These are phyloP conservation scores for Taxillus chinensis DNA, from an alignment of 164 flowering plant species.

Conservation along the genomic window DNA sequence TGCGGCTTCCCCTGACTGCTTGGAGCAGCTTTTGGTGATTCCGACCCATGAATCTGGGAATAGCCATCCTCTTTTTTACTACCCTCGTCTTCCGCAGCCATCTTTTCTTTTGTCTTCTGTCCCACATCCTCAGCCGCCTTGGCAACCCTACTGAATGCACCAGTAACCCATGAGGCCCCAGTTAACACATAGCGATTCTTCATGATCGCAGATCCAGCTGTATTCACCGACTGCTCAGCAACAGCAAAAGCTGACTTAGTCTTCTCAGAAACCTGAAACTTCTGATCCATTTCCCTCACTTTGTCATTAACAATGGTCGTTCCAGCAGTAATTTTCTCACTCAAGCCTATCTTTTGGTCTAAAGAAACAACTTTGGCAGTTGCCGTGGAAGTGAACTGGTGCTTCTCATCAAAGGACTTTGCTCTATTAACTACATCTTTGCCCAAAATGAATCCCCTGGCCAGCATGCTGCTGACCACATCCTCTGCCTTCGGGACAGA, in stretches of 20 bases:
- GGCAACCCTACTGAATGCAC: neutral
- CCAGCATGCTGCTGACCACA: slow-evolving; percentile 5
- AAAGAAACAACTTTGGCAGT: slow-evolving; percentile 2
- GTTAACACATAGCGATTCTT: slow-evolving; percentile 2
- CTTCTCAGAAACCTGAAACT: slow-evolving; percentile 5
- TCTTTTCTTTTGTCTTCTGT: slow-evolving; percentile 3
- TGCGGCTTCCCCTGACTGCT: neutral
- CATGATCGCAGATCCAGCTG: slow-evolving; percentile 5
- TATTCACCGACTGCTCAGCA: slow-evolving; percentile 1
- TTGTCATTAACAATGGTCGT: slow-evolving; percentile 3
- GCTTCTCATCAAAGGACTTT: slow-evolving; percentile 5
- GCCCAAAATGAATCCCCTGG: slow-evolving; percentile 2
- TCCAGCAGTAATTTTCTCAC: slow-evolving; percentile 3
- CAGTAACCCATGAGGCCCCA: slow-evolving; percentile 2
- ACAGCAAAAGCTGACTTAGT: slow-evolving; percentile 2
- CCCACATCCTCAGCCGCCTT: slow-evolving; percentile 3
- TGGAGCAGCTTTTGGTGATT: neutral
- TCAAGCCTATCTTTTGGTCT: slow-evolving; percentile 4
- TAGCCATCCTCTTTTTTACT: neutral
- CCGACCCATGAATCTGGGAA: neutral
- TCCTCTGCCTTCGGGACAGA: slow-evolving; percentile 3
- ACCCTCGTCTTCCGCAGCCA: neutral
- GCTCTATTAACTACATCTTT: slow-evolving; percentile 4
- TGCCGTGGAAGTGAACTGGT: slow-evolving; percentile 2
- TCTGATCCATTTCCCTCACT: slow-evolving; percentile 5